A percentile compares a stretch with the other conserved stretches of the same genome.
phyloP scores from a whole-genome alignment of 1,139 yeast genomes.

The Suhomyces atakaporum region DNA sequence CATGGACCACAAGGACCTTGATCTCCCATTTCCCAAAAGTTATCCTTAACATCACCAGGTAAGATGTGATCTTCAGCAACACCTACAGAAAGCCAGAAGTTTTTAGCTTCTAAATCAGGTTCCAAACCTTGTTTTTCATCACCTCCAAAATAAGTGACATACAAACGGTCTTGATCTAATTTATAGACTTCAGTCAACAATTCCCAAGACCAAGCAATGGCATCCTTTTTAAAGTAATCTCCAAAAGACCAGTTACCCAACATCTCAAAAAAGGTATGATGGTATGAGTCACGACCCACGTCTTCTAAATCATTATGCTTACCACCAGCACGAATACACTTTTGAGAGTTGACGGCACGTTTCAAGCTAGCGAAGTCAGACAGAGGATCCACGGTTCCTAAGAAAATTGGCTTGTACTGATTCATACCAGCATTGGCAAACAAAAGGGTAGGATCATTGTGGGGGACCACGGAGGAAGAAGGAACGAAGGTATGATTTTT shows the following conservation, averaged over 20 bases:
- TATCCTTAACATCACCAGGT: slow-evolving; percentile 88
- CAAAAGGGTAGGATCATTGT: slow-evolving; percentile 92
- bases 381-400: slow-evolving; percentile 95
- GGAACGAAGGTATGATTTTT: slow-evolving; percentile 79
- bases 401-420: slow-evolving; percentile 94
- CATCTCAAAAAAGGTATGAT: slow-evolving; percentile 98
- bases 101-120: slow-evolving; percentile 92
- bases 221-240: slow-evolving; percentile 94
- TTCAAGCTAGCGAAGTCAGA: slow-evolving; percentile 81
- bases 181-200: slow-evolving; percentile 82
- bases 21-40: slow-evolving; percentile 99
- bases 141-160: slow-evolving; percentile 96
- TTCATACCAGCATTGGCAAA: slow-evolving; percentile 99
- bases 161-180: slow-evolving; percentile 73
- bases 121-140: slow-evolving; percentile 80
- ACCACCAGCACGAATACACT: slow-evolving; percentile 99
- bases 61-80: slow-evolving; percentile 89
- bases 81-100: slow-evolving; percentile 84
- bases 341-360: slow-evolving; percentile 93
- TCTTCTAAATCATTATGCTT: slow-evolving; percentile 98
- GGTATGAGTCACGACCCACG: slow-evolving; percentile 96
- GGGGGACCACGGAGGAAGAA: slow-evolving; percentile 94
- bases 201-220: slow-evolving; percentile 88
- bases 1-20: slow-evolving; percentile 99
- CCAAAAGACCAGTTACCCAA: slow-evolving; percentile 99